Base-by-base conservation (phyloP, 139 green algal species). In the Chlorella sorokiniana region DNA sequence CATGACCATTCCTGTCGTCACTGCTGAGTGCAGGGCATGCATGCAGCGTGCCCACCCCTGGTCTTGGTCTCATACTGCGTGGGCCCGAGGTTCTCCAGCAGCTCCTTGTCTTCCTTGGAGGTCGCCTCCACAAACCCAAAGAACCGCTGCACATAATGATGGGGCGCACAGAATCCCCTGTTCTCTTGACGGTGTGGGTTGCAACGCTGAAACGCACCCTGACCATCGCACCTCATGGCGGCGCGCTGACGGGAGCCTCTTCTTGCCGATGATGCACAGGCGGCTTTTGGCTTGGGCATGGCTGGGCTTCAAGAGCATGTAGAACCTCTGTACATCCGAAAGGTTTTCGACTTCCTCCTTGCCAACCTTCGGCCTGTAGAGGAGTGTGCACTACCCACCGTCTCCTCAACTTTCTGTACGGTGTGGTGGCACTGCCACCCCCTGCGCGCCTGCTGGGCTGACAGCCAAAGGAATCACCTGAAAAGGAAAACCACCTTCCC, bases 301-400 rank as follows among this genome's bases (percentile, higher is more conserved):
- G 11, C 48, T 52, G 16, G 67, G 76, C 20, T 40, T 64, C 65
- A 91, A 38, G 54, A 93, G 68, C 44, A 91, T 72, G 65, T 86
- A 88, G 84, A 93, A 93, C 29, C 88, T 82, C 72, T 91, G 84
- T n/a, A 93, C 75, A 16, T 93, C 84, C 2, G 78, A 54, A 38
- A 93, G n/a, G 35, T 54, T 81, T 29, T 45, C 29, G 29, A 87
- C 81, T 25, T 90, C 70, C 18, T 85, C 64, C 33, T 69, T 51
- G 20, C 76, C 82, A 5, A 91, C 86, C 81, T 90, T 85, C 10
- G 61, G n/a, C 72, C 71, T 77, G 77, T n/a, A 18, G 38, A 2
- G n/a, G 22, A 67, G 59, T 4, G 22, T 37, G 3, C 59, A 67
- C 27, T 29, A 37, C 59, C 3, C 59, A 25, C 2, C 3, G 41